Base-by-base conservation (phyloP, 2,329 filamentous ascomycete species). In the Elsinoe ampelina region DNA sequence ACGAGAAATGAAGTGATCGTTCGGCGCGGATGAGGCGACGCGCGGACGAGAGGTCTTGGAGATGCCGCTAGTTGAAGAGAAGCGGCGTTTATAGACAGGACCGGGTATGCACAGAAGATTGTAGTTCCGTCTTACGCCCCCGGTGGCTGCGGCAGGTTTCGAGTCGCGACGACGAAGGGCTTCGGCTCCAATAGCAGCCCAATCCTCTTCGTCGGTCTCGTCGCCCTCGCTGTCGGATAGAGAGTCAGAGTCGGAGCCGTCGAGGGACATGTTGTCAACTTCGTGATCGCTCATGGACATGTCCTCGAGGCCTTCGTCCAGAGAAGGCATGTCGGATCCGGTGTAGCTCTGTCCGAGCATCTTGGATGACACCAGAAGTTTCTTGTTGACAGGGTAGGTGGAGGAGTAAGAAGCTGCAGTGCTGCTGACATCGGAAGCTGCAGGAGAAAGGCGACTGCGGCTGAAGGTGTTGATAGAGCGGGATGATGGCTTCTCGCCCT, bases 141-240 rank as follows among this genome's bases (percentile, higher is more conserved):
- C 48, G 38, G 60, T 58, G 45, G 58, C 64, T 51, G 65, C 62
- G 64, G 63, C 62, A 59, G 67, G 66, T 61, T 69, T 34, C 67
- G 71, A 83, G 74, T 73, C 80, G 71, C 78, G 84, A 73, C 30
- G 26, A 38, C 91, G 84, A 63, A 96, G 80, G 62, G 89, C 88
- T 56, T 87, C 89, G 30, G 91, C 89, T 56, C 90, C 92, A 60
- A 95, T 86, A 54, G 87, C 83, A 47, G 87, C 89, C 91, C 92
- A 96, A 72, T 97, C 91, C 72, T 97, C 92, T 68, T 96, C 89
- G 68, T 97, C 93, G 20, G 93, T 97, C 59, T 88, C 81, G 67
- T 95, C 89, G 61, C 75, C 71, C 10, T 62, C 63, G 39, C 57
- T 58, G 13, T 63, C 63, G 15, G 63, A 63, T 34, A 61, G 65